phyloP scores from a whole-genome alignment of 1,284 basidiomycete species.

The Cerrena zonata region DNA sequence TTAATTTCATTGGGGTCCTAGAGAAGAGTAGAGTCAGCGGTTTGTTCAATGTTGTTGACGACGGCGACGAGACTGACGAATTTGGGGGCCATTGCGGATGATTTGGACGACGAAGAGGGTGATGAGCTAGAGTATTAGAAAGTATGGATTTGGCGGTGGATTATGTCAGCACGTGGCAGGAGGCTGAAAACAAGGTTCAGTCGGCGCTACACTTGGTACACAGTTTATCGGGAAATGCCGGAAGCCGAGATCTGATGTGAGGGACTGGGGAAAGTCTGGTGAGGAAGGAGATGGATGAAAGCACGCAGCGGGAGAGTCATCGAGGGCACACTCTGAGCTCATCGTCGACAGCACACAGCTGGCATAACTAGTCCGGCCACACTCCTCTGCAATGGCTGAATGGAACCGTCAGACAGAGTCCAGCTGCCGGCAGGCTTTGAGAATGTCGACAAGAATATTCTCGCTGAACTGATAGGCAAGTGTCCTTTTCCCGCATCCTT shows the following conservation, averaged over 20 bases:
- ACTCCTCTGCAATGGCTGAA: constrained; percentile 62
- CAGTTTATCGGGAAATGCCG: constrained; percentile 14
- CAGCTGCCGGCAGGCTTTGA: constrained; percentile 70
- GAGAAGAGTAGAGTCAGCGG: no score
- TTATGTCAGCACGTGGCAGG: constrained; percentile 19
- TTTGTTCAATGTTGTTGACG: constrained; percentile 17
- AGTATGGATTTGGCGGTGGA: constrained; percentile 4
- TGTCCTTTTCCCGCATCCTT: constrained; percentile 9
- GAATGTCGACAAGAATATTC: constrained; percentile 72
- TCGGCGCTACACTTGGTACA: constrained; percentile 51
- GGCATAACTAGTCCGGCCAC: not conserved
- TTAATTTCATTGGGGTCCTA: constrained; percentile 92
- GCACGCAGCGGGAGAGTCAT: not conserved
- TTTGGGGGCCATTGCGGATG: constrained; percentile 67
- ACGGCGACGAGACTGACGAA: constrained; percentile 43
- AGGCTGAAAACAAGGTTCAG: constrained; percentile 44
- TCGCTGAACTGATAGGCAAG: constrained; percentile 80
- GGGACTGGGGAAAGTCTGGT: constrained; percentile 9
- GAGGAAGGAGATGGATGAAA: not conserved
- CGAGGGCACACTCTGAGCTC: not conserved
- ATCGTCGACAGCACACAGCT: not conserved
- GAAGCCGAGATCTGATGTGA: no score
- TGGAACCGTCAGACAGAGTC: constrained; percentile 71
- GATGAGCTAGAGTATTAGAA: constrained; percentile 11
- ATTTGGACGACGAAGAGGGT: constrained; percentile 23